phyloP scores from a whole-genome alignment of 768 basidiomycete genomes.

The Boletus bicolor region DNA sequence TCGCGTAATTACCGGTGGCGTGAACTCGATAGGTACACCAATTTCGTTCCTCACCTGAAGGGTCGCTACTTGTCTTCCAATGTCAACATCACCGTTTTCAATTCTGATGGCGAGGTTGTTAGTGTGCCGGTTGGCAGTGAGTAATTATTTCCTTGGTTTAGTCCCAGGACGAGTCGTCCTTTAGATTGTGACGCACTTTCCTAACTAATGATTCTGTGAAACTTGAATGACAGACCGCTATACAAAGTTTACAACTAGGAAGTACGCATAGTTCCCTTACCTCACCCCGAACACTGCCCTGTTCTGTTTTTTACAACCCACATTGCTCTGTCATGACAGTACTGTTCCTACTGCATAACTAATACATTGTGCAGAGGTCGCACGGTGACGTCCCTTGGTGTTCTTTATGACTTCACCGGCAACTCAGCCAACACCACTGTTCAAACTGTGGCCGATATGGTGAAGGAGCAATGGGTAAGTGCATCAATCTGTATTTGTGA shows the following conservation, averaged over 20 bases:
- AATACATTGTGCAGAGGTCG: conserved; percentile 42
- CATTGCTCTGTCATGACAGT: background rate
- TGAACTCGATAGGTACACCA: conserved; percentile 44
- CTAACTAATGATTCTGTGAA: conserved; percentile 37
- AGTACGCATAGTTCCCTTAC: conserved; percentile 42
- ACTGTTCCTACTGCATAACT: background rate
- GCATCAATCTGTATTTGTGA: background rate
- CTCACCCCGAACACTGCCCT: background rate
- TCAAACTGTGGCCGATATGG: conserved; percentile 69
- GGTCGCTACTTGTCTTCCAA: conserved; percentile 84
- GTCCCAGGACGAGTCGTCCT: background rate
- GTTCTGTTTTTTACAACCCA: background rate
- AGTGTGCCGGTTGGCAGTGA: conserved; percentile 46
- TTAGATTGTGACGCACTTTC: no score
- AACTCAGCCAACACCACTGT: conserved; percentile 73
- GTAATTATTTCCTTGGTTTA: conserved; percentile 2
- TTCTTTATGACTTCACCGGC: conserved; percentile 72
- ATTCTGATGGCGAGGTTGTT: conserved; percentile 34
- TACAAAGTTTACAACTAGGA: conserved; percentile 68
- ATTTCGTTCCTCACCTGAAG: conserved; percentile 62
- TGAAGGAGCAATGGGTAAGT: conserved; percentile 72
- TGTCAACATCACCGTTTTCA: conserved; percentile 73
- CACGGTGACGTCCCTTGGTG: conserved; percentile 74
- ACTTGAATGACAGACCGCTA: conserved; percentile 44
- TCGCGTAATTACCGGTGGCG: background rate